Conservation (phyloP, 2,329 filamentous ascomycete species). For the Fusarium foetens region DNA sequence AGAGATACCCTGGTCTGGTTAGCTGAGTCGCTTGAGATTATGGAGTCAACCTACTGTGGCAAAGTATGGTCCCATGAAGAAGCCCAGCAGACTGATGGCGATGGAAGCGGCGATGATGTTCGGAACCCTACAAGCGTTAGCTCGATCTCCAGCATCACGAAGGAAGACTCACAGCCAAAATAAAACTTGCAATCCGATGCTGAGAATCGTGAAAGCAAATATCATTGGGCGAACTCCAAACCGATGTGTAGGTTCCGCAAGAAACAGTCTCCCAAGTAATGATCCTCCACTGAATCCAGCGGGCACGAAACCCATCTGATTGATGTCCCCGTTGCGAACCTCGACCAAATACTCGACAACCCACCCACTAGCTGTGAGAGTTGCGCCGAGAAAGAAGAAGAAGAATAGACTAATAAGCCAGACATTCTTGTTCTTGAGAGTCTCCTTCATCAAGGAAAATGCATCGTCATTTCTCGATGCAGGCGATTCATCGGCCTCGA, state of each 20-base stretch:
- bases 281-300: slow-evolving; percentile 69
- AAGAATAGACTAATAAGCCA: slow-evolving; percentile 71
- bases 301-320: slow-evolving; percentile 69
- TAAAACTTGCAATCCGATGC: slow-evolving; percentile 64
- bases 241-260: slow-evolving; percentile 68
- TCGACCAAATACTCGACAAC: slow-evolving; percentile 72
- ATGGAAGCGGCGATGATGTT: slow-evolving; percentile 62
- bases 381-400: slow-evolving; percentile 69
- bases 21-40: background rate
- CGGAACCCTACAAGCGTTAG: slow-evolving; percentile 48
- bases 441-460: slow-evolving; percentile 55
- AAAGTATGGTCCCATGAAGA: slow-evolving; percentile 69
- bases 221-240: slow-evolving; percentile 69
- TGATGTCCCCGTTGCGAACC: slow-evolving; percentile 66
- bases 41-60: slow-evolving; percentile 56
- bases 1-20: slow-evolving; percentile 58
- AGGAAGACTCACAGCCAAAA: slow-evolving; percentile 64
- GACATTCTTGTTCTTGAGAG: slow-evolving; percentile 58
- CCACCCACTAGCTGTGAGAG: slow-evolving; percentile 69
- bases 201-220: slow-evolving; percentile 61
- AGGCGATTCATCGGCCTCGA: slow-evolving; percentile 6
- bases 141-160: accelerated
- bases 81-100: slow-evolving; percentile 64
- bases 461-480: slow-evolving; percentile 48
- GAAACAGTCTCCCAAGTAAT: slow-evolving; percentile 64